Conservation (phyloP, 2,329 filamentous ascomycete genomes). For the Emericellopsis atlantica region DNA sequence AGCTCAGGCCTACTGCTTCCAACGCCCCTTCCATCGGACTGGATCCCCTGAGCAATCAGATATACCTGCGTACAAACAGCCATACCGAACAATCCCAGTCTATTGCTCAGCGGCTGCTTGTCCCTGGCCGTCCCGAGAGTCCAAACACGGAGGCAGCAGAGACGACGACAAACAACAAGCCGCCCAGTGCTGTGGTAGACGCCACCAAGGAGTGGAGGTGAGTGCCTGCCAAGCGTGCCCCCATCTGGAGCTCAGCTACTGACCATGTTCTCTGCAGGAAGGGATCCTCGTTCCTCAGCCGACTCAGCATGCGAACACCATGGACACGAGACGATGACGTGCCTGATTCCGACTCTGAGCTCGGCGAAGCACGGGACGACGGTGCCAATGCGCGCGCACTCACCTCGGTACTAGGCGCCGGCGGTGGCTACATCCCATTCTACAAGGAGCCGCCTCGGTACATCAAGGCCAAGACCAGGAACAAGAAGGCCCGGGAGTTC, state of each 20-base stretch:
- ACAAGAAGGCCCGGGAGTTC: constrained; percentile 74
- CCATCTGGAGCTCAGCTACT: constrained; percentile 2
- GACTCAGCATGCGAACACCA: constrained; percentile 55
- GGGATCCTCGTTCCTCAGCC: constrained; percentile 79
- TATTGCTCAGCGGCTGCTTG: constrained; percentile 42
- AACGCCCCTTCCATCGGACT: constrained; percentile 7
- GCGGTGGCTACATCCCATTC: constrained; percentile 64
- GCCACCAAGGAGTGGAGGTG: constrained; percentile 53
- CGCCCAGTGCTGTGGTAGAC: constrained; percentile 27
- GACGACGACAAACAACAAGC: constrained; percentile 27
- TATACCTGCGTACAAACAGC: constrained; percentile 23
- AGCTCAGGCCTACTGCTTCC: neutral
- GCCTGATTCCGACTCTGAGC: constrained; percentile 56
- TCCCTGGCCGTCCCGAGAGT: constrained; percentile 37
- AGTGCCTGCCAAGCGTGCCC: neutral
- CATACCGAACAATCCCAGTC: constrained; percentile 28
- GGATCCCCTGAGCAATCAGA: constrained; percentile 27
- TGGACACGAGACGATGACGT: constrained; percentile 59
- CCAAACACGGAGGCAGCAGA: constrained; percentile 27
- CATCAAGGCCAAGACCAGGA: constrained; percentile 69
- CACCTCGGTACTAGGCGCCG: constrained; percentile 58
- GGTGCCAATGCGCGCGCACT: constrained; percentile 77
- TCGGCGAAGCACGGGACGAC: constrained; percentile 56
- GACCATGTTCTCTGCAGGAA: constrained; percentile 42
- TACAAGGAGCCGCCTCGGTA: constrained; percentile 86